Evolutionary conservation across 192 early-diverging fungal genomes (phyloP).

Genomic region (Umbelopsis sp.): DNA sequence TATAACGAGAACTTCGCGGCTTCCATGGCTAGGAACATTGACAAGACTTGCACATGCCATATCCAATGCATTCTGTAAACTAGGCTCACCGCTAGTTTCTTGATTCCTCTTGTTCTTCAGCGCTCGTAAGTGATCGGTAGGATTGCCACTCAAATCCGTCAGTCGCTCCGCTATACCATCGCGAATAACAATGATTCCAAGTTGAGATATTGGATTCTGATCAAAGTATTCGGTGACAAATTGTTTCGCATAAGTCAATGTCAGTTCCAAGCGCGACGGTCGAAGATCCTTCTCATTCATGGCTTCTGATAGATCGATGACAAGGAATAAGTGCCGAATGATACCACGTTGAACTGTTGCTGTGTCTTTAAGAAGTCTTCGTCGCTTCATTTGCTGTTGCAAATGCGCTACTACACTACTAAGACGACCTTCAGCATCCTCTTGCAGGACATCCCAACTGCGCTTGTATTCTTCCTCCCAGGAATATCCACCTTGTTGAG

Average conservation of each 20-base stretch:
- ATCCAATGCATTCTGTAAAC: conserved; percentile 91
- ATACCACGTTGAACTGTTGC: conserved; percentile 77
- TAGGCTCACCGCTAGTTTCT: conserved; percentile 84
- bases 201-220: conserved; percentile 92
- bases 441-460: conserved; percentile 92
- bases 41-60: conserved; percentile 73
- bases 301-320: conserved; percentile 81
- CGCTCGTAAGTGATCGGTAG: conserved; percentile 77
- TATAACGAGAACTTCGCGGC: conserved; percentile 85
- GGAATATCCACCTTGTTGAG: conserved; percentile 67
- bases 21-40: conserved; percentile 89
- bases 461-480: conserved; percentile 98
- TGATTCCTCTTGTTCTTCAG: conserved; percentile 65
- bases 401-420: conserved; percentile 72
- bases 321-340: conserved; percentile 79
- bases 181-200: conserved; percentile 80
- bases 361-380: conserved; percentile 70
- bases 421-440: conserved; percentile 83
- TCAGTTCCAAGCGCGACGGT: conserved; percentile 79
- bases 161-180: conserved; percentile 86
- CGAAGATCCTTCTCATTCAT: conserved; percentile 87
- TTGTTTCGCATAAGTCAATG: conserved; percentile 60
- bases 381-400: conserved; percentile 70
- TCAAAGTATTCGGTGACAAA: conserved; percentile 93
- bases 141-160: conserved; percentile 84